Evolutionary conservation across 2,329 filamentous ascomycete genomes (phyloP).

Genomic region (Delphinella strobiligena): DNA sequence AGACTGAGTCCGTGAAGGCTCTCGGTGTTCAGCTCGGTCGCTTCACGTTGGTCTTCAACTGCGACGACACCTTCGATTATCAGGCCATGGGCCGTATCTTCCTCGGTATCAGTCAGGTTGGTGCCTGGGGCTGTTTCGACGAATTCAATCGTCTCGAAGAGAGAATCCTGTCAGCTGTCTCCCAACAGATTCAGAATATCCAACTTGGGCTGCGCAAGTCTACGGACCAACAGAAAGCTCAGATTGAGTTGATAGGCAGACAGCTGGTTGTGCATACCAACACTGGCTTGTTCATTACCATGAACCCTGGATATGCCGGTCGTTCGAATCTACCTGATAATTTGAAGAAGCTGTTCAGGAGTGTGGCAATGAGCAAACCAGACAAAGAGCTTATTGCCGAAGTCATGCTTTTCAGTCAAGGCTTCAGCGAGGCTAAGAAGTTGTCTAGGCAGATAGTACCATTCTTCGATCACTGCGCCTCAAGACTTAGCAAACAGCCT

Average conservation of each 20-base stretch:
- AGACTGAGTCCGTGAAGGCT: conserved; percentile 98
- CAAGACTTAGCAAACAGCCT: conserved; percentile 79
- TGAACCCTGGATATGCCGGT: conserved; percentile 98
- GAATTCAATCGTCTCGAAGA: conserved; percentile 99
- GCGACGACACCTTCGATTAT: conserved; percentile 99
- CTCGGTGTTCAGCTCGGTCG: conserved; percentile 90
- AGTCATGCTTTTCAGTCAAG: conserved; percentile 99
- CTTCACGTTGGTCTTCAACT: conserved; percentile 98
- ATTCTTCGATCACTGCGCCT: conserved; percentile 88
- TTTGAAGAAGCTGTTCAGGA: conserved; percentile 98
- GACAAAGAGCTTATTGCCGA: conserved; percentile 99
- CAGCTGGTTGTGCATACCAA: conserved; percentile 82
- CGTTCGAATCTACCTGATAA: conserved; percentile 98
- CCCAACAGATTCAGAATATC: conserved; percentile 98
- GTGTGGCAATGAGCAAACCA: conserved; percentile 98
- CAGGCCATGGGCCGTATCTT: conserved; percentile 99
- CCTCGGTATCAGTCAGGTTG: conserved; percentile 96
- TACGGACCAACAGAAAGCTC: conserved; percentile 65
- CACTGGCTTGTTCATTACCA: conserved; percentile 98
- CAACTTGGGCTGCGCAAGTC: conserved; percentile 87
- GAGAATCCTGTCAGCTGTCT: conserved; percentile 92
- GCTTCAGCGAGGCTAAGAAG: conserved; percentile 90
- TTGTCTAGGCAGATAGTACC: conserved; percentile 93
- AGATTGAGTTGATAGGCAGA: conserved; percentile 89
- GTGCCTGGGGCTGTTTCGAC: conserved; percentile 99